Conservation (phyloP, 768 basidiomycete species). For the Crucibulum laeve region DNA sequence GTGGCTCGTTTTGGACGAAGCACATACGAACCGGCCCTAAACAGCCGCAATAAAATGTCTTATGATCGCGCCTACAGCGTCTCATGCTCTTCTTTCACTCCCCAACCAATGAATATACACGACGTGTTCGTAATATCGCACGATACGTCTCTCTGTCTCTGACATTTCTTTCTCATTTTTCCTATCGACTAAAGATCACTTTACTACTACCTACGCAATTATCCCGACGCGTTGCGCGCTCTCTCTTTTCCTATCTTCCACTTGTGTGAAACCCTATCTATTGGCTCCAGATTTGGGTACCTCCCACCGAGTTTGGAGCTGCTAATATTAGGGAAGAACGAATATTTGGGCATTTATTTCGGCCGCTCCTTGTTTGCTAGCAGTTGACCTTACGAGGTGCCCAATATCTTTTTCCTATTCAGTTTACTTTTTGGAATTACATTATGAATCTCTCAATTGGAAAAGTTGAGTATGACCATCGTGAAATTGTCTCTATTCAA, state of each 20-base stretch:
- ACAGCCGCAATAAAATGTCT: conserved; percentile 8
- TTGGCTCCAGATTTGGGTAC: conserved; percentile 43
- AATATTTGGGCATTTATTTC: conserved; percentile 51
- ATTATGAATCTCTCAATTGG: not conserved
- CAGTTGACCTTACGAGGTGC: conserved; percentile 61
- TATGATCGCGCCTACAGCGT: too few species aligned
- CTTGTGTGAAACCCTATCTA: conserved; percentile 21
- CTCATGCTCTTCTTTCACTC: too few species aligned
- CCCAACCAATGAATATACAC: too few species aligned
- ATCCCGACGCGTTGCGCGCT: not conserved
- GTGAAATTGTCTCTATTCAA: not conserved
- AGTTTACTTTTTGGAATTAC: not conserved
- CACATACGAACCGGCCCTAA: conserved; percentile 12
- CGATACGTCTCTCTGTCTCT: not conserved
- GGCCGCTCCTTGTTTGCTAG: conserved; percentile 36
- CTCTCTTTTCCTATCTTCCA: not conserved
- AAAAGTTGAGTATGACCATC: not conserved
- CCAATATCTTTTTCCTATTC: conserved; percentile 32
- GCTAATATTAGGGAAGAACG: conserved; percentile 47
- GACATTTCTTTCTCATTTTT: not conserved
- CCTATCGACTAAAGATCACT: not conserved
- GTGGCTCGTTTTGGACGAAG: not conserved
- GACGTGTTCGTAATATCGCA: too few species aligned
- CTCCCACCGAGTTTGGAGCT: conserved; percentile 41
- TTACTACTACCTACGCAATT: too few species aligned